phyloP scores from a whole-genome alignment of 139 green algal genomes.

The Volvox africanus region DNA sequence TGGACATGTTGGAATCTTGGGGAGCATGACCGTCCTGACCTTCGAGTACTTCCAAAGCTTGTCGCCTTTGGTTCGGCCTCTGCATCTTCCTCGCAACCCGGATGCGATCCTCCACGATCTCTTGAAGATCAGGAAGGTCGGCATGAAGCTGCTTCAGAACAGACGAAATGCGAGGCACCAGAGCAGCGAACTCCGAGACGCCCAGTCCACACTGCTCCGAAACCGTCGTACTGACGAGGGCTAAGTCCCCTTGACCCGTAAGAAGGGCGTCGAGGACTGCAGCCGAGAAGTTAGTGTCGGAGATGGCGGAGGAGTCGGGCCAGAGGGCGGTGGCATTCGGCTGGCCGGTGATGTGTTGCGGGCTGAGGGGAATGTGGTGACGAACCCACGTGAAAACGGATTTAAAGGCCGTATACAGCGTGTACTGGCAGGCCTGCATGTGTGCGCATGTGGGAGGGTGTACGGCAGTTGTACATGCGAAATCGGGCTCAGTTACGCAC shows the following conservation, averaged over 20 bases:
- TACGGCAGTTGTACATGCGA: not conserved
- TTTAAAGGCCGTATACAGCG: not conserved
- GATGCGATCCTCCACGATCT: not conserved
- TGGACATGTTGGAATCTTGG: no score
- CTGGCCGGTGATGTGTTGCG: not conserved
- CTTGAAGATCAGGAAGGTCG: not conserved
- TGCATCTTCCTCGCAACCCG: no score
- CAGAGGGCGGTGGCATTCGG: not conserved
- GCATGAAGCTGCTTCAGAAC: slow-evolving; percentile 4
- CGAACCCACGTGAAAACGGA: not conserved
- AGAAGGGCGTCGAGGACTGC: not conserved
- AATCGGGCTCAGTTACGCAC: not conserved
- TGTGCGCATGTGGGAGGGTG: not conserved
- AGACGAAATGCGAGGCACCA: not conserved
- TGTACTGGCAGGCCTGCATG: slow-evolving; percentile 6
- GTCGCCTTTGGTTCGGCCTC: no score
- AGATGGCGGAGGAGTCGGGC: not conserved
- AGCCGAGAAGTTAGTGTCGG: not conserved
- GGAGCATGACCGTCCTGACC: no score
- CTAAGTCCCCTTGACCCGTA: not conserved
- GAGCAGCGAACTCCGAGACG: not conserved
- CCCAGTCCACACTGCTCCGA: not conserved
- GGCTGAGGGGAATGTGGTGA: not conserved
- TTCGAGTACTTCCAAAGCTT: no score
- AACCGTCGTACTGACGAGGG: not conserved